phyloP scores from a whole-genome alignment of 768 basidiomycete genomes.

The Phallus indusiatus region DNA sequence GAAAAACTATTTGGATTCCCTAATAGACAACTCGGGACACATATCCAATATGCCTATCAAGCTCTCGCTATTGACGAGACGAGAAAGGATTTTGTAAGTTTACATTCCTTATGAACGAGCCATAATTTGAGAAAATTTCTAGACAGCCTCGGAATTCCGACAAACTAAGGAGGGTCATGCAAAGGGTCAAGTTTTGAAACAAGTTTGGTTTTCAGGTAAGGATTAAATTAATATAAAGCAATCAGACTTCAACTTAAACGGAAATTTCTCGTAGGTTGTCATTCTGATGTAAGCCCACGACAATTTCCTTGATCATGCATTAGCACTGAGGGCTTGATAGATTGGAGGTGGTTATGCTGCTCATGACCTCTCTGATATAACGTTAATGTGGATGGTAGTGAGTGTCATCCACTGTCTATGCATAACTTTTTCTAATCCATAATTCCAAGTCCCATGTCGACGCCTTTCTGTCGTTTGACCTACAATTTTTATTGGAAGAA shows the following conservation, averaged over 20 bases:
- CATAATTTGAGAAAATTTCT: not conserved
- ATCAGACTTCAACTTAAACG: not conserved
- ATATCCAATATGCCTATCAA: conserved; percentile 58
- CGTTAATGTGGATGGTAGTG: conserved; percentile 57
- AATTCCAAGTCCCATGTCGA: conserved; percentile 42
- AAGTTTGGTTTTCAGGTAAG: conserved; percentile 67
- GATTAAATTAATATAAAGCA: conserved; percentile 8
- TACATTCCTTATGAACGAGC: not conserved
- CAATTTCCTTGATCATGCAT: not conserved
- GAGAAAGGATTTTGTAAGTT: conserved; percentile 56
- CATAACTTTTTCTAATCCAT: conserved; percentile 4
- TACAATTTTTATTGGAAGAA: conserved; percentile 40
- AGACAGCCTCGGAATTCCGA: conserved; percentile 57
- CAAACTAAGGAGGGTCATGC: conserved; percentile 43
- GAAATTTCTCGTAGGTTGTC: conserved; percentile 14
- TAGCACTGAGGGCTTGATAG: conserved; percentile 23
- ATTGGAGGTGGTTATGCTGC: conserved; percentile 60
- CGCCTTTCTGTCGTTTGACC: conserved; percentile 47
- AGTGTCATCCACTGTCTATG: conserved; percentile 17
- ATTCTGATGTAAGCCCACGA: conserved; percentile 21
- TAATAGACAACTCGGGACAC: conserved; percentile 49
- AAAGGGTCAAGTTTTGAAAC: conserved; percentile 52
- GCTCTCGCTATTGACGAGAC: conserved; percentile 61
- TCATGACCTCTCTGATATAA: conserved; percentile 60
- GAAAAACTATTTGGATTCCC: conserved; percentile 51